Base-by-base conservation (phyloP, 2,329 filamentous ascomycete species). In the Onygenales sp. region DNA sequence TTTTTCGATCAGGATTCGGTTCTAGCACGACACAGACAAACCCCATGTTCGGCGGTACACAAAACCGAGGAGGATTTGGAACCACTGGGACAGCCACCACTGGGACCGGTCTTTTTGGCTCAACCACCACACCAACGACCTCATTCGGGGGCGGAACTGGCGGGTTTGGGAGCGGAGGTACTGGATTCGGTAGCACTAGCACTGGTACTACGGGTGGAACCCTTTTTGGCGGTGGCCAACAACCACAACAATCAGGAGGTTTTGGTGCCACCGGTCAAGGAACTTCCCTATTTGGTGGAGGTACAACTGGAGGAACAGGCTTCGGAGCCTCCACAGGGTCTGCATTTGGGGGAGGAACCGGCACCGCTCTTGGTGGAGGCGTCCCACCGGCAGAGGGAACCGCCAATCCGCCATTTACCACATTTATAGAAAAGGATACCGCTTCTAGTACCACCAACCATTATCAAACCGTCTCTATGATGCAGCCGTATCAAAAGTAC, bases 401-500 rank as follows among this genome's bases (percentile, higher is more conserved):
- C 10, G 73, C 69, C 31, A 63, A 66, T 52, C 73, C 71, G 4
- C 72, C 74, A 2, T 77, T 75, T 59, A 71, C 62, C 49, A 60
- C 72, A 4, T 71, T 67, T 44, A 69, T 65, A 5, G 74, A 77
- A 56, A 77, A 76, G 59, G 74, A 77, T 57, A 58, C 55, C 51
- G 61, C 60, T 44, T 63, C 64, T n/a, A 66, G 51, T 40, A 58
- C 60, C 8, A 76, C 66, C 49, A 75, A 72, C 56, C 65, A 72
- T 54, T 77, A 73, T 53, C 74, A 77, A 61, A 77, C 73, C 58
- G 71, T 77, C 58, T 70, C 63, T 27, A 74, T 75, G 52, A 74
- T 74, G 72, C 66, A 65, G 45, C 71, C 74, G 5, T 77, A 77
- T 53, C 74, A 85, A 84, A 94, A 93, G 67, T 97, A 86, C 76